Percentiles rank a stretch among this genome's conserved stretches.
Evolutionary conservation across 2,329 filamentous ascomycete genomes (phyloP).

Genomic region (Colletotrichum karsti): DNA sequence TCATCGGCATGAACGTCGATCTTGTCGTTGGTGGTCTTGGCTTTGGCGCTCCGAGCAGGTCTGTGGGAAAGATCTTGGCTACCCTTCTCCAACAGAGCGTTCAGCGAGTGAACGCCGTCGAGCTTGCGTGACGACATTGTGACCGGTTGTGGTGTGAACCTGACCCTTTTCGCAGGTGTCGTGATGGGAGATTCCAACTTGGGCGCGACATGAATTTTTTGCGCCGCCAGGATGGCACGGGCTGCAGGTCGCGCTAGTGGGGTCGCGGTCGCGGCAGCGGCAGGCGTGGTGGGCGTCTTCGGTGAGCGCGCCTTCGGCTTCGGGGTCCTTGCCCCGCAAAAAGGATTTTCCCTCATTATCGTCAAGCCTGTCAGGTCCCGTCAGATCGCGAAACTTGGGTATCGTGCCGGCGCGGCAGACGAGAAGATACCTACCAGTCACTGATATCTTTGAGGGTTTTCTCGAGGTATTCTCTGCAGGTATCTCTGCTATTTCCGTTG

Average conservation of each 20-base stretch:
- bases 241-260: background rate
- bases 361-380: background rate
- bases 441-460: too few species aligned
- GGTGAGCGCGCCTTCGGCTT: background rate
- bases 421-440: too few species aligned
- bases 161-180: conserved; percentile 12
- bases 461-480: too few species aligned
- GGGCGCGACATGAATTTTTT: conserved; percentile 25
- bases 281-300: background rate
- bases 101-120: conserved; percentile 27
- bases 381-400: too few species aligned
- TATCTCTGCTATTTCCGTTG: too few species aligned
- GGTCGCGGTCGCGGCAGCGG: background rate
- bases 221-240: conserved; percentile 25
- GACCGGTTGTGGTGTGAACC: conserved; percentile 2
- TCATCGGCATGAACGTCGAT: conserved; percentile 29
- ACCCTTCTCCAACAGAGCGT: conserved; percentile 20
- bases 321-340: conserved; percentile 2
- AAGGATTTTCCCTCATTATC: conserved; percentile 16
- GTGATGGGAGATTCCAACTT: background rate
- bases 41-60: background rate
- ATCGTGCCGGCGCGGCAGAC: too few species aligned
- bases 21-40: conserved; percentile 31
- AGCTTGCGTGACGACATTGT: conserved; percentile 27
- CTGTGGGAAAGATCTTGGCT: conserved; percentile 1